A percentile compares a stretch with the other conserved stretches of the same genome.
Conservation (phyloP, 2,329 filamentous ascomycete genomes). For the Trichoderma endophyticum region DNA sequence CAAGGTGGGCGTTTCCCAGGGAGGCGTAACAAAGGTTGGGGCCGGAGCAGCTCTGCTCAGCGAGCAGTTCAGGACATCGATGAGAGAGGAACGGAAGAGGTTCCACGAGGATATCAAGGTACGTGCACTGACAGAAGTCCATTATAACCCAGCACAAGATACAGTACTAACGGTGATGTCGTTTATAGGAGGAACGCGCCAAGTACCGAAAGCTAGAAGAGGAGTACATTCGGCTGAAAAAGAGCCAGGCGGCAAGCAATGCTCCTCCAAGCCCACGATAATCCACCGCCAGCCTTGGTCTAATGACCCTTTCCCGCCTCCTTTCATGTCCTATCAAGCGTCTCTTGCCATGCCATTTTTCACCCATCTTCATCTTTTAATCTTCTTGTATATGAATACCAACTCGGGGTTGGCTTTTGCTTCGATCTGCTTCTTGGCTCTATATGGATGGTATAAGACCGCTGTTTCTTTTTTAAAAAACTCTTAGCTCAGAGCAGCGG, state of each 20-base stretch:
- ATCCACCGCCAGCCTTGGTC: not conserved
- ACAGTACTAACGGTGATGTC: slow-evolving; percentile 22
- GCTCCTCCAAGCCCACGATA: slow-evolving; percentile 42
- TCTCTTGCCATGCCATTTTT: slow-evolving; percentile 4
- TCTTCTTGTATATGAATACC: slow-evolving; percentile 18
- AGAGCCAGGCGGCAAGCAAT: slow-evolving; percentile 42
- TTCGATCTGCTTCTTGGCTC: not conserved
- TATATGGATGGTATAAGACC: slow-evolving; percentile 1
- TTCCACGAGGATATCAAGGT: slow-evolving; percentile 55
- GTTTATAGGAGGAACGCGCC: slow-evolving; percentile 48
- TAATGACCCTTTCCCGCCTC: not conserved
- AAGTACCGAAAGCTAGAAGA: slow-evolving; percentile 49
- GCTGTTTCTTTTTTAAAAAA: not conserved
- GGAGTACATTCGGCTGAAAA: slow-evolving; percentile 45
- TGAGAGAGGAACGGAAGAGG: slow-evolving; percentile 56
- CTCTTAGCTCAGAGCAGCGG: not conserved
- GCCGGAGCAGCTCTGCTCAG: slow-evolving; percentile 52
- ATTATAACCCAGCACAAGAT: not conserved
- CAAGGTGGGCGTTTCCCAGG: slow-evolving; percentile 38
- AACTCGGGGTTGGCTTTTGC: not conserved
- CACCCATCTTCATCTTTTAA: slow-evolving; percentile 5
- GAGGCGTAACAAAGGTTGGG: slow-evolving; percentile 34
- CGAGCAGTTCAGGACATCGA: slow-evolving; percentile 54
- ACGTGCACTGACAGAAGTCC: slow-evolving; percentile 24
- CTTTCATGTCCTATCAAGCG: not conserved